Conservation (phyloP, 176 grass and related monocot species). For the Alloteropsis semialata region DNA sequence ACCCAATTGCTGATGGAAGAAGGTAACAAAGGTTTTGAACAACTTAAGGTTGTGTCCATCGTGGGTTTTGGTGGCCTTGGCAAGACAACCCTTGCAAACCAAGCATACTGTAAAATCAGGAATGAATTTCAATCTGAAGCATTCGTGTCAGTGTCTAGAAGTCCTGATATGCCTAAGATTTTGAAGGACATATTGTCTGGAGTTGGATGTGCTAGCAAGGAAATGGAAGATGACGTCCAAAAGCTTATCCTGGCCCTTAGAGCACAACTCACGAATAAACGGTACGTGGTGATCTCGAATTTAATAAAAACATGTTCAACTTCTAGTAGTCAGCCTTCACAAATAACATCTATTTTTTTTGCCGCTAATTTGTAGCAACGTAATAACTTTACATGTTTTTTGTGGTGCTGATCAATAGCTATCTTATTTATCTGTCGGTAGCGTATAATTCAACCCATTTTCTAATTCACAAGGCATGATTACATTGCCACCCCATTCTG, state of each 20-base stretch:
- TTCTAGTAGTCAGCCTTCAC: not conserved
- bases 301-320: not conserved
- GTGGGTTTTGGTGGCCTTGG: not conserved
- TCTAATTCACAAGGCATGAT: no score
- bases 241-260: not conserved
- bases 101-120: not conserved
- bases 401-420: no score
- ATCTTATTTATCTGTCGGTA: no score
- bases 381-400: no score
- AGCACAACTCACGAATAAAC: not conserved
- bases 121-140: not conserved
- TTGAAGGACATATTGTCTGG: not conserved
- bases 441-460: no score
- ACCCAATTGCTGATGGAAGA: not conserved
- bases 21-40: no score
- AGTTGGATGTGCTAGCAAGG: not conserved
- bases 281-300: not conserved
- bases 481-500: no score
- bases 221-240: not conserved
- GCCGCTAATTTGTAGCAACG: no score
- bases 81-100: conserved; percentile 20
- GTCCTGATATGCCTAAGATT: not conserved
- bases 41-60: not conserved
- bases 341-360: not conserved
- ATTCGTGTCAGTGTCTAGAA: not conserved